Evolutionary conservation across 2,329 filamentous ascomycete genomes (phyloP).

Genomic region (Bipolaris oryzae): DNA sequence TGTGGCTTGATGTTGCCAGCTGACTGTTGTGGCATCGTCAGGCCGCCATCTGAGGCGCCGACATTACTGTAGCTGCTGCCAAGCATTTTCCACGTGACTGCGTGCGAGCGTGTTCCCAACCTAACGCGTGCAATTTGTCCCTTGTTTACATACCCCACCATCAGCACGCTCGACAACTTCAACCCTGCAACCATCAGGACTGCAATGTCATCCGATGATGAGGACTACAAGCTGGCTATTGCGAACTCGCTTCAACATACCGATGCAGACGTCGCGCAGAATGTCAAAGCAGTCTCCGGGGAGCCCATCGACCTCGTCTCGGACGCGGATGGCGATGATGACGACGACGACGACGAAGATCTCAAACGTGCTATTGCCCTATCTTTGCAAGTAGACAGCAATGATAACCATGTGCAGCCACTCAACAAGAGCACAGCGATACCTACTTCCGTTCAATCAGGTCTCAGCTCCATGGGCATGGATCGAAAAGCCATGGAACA

Average conservation of each 20-base stretch:
- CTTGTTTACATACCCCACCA: conserved; percentile 3
- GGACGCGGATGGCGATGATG: conserved; percentile 26
- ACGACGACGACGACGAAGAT: conserved; percentile 34
- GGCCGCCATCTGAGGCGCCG: too few species aligned
- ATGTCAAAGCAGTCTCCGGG: not conserved
- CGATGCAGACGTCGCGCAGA: not conserved
- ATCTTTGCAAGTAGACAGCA: conserved; percentile 26
- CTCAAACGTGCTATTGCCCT: conserved; percentile 38
- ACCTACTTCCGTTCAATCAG: not conserved
- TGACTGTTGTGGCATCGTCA: not conserved
- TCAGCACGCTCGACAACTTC: conserved; percentile 10
- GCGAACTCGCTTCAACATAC: conserved; percentile 38
- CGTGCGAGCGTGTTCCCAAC: conserved; percentile 26
- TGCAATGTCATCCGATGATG: conserved; percentile 39
- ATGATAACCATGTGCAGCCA: not conserved
- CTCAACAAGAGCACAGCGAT: not conserved
- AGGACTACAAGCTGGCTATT: conserved; percentile 36
- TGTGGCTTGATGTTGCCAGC: not conserved
- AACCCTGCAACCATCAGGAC: not conserved
- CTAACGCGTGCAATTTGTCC: not conserved
- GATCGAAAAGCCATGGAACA: conserved; percentile 85
- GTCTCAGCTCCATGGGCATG: conserved; percentile 56
- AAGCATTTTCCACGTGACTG: conserved; percentile 26
- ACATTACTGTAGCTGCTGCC: not conserved
- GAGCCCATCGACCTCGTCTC: conserved; percentile 26